Conservation (phyloP, 2,329 filamentous ascomycete species). For the Teratosphaeria pseudoeucalypti region DNA sequence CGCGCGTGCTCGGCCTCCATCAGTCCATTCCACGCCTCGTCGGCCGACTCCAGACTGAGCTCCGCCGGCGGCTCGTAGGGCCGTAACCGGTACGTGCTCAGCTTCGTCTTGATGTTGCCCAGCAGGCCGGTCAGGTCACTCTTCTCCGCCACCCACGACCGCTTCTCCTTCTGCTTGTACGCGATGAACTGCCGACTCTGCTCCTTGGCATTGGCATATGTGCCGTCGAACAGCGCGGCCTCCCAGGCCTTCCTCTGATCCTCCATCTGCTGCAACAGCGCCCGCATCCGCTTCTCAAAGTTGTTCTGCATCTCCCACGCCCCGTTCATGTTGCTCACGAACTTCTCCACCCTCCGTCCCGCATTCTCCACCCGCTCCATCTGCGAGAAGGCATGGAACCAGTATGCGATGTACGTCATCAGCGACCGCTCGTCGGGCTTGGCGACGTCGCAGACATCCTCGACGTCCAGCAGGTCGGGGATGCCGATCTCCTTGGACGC, state of each 20-base stretch:
- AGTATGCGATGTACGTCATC: slow-evolving; percentile 99
- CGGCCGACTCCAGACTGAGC: slow-evolving; percentile 69
- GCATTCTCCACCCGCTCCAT: slow-evolving; percentile 99
- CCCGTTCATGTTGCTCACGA: slow-evolving; percentile 96
- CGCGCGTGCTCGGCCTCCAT: slow-evolving; percentile 77
- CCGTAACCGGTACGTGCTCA: slow-evolving; percentile 84
- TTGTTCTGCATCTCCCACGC: slow-evolving; percentile 99
- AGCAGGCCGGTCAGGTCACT: slow-evolving; percentile 85
- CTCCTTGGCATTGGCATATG: slow-evolving; percentile 82
- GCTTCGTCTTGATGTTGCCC: slow-evolving; percentile 97
- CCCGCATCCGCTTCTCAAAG: slow-evolving; percentile 84
- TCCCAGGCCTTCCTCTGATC: slow-evolving; percentile 69
- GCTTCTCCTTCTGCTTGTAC: slow-evolving; percentile 88
- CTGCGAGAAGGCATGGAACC: slow-evolving; percentile 99
- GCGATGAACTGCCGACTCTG: slow-evolving; percentile 70
- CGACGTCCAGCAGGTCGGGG: slow-evolving; percentile 86
- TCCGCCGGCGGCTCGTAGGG: slow-evolving; percentile 85
- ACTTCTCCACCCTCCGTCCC: slow-evolving; percentile 91
- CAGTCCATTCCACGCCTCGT: slow-evolving; percentile 69
- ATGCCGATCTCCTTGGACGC: slow-evolving; percentile 95
- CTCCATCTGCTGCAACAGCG: slow-evolving; percentile 63
- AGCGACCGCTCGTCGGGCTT: slow-evolving; percentile 92
- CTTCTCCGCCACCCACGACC: slow-evolving; percentile 95
- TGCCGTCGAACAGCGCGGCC: slow-evolving; percentile 73
- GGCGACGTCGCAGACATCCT: slow-evolving; percentile 93